A percentile compares a stretch with the other conserved stretches of the same genome.
These are phyloP conservation scores for Asparagopsis taxiformis DNA, from an alignment of 31 red algal genomes.

Conservation along the genomic window DNA sequence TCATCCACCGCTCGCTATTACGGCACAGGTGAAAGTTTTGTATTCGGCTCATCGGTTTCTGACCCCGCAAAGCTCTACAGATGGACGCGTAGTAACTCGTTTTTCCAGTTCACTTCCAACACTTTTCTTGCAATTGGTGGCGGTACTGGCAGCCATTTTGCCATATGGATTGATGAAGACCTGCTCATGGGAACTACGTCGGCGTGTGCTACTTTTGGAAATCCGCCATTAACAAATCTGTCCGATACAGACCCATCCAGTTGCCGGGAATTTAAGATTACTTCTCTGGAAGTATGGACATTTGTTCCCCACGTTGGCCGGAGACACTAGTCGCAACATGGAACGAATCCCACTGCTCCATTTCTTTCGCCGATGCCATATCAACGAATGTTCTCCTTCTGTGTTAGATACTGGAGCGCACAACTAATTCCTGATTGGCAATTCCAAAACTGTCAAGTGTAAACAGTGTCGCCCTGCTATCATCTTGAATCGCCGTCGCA, in stretches of 20 bases:
- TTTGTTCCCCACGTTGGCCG: constrained; percentile 34
- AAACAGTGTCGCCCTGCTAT: too few relatives aligned
- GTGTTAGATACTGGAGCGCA: too few relatives aligned
- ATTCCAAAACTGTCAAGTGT: too few relatives aligned
- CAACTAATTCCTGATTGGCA: too few relatives aligned
- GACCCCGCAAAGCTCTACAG: constrained; percentile 20
- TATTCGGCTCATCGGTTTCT: constrained; percentile 32
- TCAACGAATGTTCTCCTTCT: too few relatives aligned
- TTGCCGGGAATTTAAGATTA: constrained; percentile 54
- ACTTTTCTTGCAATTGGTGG: constrained; percentile 79
- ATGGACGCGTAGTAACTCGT: constrained; percentile 66
- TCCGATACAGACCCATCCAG: constrained; percentile 12
- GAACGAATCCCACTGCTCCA: too few relatives aligned
- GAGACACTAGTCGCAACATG: constrained; percentile 32
- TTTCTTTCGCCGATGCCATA: too few relatives aligned
- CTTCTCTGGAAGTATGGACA: constrained; percentile 58
- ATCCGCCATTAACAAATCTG: constrained; percentile 39
- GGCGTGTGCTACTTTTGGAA: constrained; percentile 68
- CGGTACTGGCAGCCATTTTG: constrained; percentile 82
- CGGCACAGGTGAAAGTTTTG: constrained; percentile 58
- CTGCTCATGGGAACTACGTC: constrained; percentile 74
- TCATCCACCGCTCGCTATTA: constrained; percentile 38
- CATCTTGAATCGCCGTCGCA: too few relatives aligned
- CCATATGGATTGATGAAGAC: constrained; percentile 79
- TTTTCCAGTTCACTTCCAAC: constrained; percentile 72